Base-by-base conservation (phyloP, 2,329 filamentous ascomycete genomes). In the Fusarium praegraminearum region DNA sequence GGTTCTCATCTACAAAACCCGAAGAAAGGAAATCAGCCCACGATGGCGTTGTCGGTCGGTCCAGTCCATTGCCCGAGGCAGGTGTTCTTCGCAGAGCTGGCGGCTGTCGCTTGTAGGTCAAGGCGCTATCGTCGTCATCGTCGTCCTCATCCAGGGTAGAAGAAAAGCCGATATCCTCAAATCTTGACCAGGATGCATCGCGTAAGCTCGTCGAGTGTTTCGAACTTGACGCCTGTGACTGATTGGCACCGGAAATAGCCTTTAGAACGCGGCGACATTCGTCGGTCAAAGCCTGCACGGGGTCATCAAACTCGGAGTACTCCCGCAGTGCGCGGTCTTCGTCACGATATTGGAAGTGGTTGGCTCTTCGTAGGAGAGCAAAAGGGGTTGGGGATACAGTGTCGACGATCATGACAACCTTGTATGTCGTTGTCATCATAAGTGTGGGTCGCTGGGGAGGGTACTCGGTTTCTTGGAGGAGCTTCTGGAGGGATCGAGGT, bases 21-120 rank as follows among this genome's bases (percentile, higher is more conserved):
- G 94, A 93, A 2, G 94, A 97, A 61, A 99, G 85, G 78, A 99
- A 99, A 78, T 99, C 96, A 5, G 96, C 96, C 96, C 96, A 99
- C 0, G 96, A 98, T 1, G 96, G 96, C 1, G 96, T 99, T 0
- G 94, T 98, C 2, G 96, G 96, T 61, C 96, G 88, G 36, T 88
- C 93, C 46, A 91, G 80, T 61, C 91, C 88, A 44, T 86, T 86
- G n/a, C 87, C 87, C 12, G 93, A 93, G 8, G 87, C 86, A 18
- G 93, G 89, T 8, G 88, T 88, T 16, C 86, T 87, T 60, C 89
- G 86, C 38, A 97, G 78, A 22, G 87, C 88, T 33, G 77, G 74
- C 7, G 70, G 66, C 16, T 76, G 75, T 59, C 83, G 81, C 58
- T 80, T 80, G 53, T 80, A 77, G 20, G 78, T 72, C 32, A 82